A percentile compares a stretch with the other conserved stretches of the same genome.
phyloP scores from a whole-genome alignment of 2,329 filamentous ascomycete species.

The Colletotrichum sp. region DNA sequence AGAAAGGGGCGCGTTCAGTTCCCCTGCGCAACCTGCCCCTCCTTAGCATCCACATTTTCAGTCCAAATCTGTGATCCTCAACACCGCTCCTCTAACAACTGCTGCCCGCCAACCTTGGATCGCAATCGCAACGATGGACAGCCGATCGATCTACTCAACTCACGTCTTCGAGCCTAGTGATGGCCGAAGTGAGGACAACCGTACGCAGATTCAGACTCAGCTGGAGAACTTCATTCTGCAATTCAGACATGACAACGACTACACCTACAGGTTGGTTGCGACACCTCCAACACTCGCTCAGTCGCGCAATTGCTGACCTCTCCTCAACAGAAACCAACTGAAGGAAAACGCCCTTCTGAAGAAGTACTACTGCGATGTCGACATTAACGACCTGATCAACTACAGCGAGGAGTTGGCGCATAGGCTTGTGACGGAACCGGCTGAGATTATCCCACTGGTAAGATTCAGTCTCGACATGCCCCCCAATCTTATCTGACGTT shows the following conservation, averaged over 20 bases:
- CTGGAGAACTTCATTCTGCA: slow-evolving; percentile 92
- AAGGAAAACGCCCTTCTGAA: slow-evolving; percentile 93
- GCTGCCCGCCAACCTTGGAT: not conserved
- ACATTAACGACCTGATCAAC: slow-evolving; percentile 93
- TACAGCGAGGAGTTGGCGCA: slow-evolving; percentile 96
- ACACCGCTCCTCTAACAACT: not conserved
- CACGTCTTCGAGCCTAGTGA: slow-evolving; percentile 77
- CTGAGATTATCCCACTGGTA: slow-evolving; percentile 91
- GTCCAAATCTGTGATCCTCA: slow-evolving; percentile 6
- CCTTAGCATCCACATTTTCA: slow-evolving; percentile 17
- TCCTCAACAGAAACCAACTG: slow-evolving; percentile 78
- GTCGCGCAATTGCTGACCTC: slow-evolving; percentile 11
- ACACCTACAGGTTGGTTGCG: slow-evolving; percentile 82
- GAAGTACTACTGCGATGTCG: slow-evolving; percentile 94
- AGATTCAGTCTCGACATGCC: slow-evolving; percentile 30
- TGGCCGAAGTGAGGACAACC: slow-evolving; percentile 70
- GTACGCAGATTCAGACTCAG: slow-evolving; percentile 75
- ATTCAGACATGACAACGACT: slow-evolving; percentile 92
- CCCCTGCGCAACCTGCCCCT: slow-evolving; percentile 14
- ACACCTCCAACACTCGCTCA: not conserved
- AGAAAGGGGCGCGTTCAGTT: slow-evolving; percentile 15
- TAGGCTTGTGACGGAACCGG: slow-evolving; percentile 85
- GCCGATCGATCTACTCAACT: slow-evolving; percentile 84
- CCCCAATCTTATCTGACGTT: not conserved
- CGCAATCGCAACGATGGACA: slow-evolving; percentile 68